Evolutionary conservation across 78 protist genomes (phyloP).

Genomic region (Monosiga brevicollis): DNA sequence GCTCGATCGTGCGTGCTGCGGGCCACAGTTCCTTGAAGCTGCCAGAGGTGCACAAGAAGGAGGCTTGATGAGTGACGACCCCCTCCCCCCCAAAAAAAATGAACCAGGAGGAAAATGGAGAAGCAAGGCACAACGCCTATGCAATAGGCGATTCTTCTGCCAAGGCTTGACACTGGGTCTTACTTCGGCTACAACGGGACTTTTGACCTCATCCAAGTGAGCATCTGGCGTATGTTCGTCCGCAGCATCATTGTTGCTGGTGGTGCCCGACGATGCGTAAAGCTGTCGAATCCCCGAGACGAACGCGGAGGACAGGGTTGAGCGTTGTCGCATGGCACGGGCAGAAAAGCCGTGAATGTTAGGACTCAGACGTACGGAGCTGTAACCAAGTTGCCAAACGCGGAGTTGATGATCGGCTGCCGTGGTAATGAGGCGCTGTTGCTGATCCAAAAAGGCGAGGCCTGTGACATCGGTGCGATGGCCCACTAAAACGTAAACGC

Average conservation of each 20-base stretch:
- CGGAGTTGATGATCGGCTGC: conserved; percentile 34
- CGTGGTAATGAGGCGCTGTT: conserved; percentile 26
- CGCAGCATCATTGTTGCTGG: background rate
- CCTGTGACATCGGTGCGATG: conserved; percentile 57
- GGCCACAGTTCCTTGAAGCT: too few relatives aligned
- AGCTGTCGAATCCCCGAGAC: background rate
- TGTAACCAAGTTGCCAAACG: conserved; percentile 16
- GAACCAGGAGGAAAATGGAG: too few relatives aligned
- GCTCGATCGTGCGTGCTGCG: too few relatives aligned
- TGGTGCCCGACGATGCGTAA: background rate
- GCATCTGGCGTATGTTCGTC: background rate
- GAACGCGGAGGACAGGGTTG: background rate
- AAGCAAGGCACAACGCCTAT: too few relatives aligned
- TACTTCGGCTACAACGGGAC: too few relatives aligned
- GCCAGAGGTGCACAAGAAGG: too few relatives aligned
- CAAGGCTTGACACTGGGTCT: too few relatives aligned
- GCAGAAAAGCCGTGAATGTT: background rate
- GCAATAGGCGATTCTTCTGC: too few relatives aligned
- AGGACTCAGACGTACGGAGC: background rate
- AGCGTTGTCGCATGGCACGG: background rate
- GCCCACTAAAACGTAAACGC: conserved; percentile 74
- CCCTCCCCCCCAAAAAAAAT: too few relatives aligned
- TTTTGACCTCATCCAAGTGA: background rate
- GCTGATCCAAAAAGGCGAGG: background rate
- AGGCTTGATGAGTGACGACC: too few relatives aligned